A percentile compares a stretch with the other conserved stretches of the same genome.
phyloP scores from a whole-genome alignment of 768 basidiomycete genomes.

The Russula griseocarnosa region DNA sequence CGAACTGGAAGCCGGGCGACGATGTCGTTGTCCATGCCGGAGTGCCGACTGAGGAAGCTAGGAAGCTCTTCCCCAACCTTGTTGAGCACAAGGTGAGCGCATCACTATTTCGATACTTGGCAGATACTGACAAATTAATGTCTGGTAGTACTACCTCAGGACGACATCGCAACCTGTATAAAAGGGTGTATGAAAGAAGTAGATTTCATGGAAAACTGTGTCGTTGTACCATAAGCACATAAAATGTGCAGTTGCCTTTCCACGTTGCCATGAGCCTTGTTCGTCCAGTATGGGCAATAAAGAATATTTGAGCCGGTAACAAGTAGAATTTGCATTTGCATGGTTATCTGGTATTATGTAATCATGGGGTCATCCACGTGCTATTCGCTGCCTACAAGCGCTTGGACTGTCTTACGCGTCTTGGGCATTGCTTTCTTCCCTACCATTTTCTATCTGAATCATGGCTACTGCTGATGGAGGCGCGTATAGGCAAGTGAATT shows the following conservation, averaged over 20 bases:
- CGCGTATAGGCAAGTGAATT: conserved; percentile 37
- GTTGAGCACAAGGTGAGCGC: conserved; percentile 69
- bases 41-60: conserved; percentile 84
- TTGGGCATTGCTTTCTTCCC: neutral
- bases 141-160: conserved; percentile 75
- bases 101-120: neutral
- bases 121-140: neutral
- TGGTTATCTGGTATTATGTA: neutral
- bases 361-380: conserved; percentile 18
- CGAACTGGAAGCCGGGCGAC: conserved; percentile 92
- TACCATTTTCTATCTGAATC: conserved; percentile 24
- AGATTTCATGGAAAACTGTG: conserved; percentile 10
- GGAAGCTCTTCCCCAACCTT: conserved; percentile 83
- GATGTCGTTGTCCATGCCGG: conserved; percentile 90
- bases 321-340: neutral
- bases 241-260: neutral
- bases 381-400: neutral
- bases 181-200: conserved; percentile 27
- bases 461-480: conserved; percentile 73
- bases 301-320: neutral
- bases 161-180: conserved; percentile 54
- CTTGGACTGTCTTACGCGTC: conserved; percentile 9
- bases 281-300: neutral
- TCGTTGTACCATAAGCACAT: conserved; percentile 1
- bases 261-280: neutral